Conservation (phyloP, 2,329 filamentous ascomycete species). For the Fusarium multiceps region DNA sequence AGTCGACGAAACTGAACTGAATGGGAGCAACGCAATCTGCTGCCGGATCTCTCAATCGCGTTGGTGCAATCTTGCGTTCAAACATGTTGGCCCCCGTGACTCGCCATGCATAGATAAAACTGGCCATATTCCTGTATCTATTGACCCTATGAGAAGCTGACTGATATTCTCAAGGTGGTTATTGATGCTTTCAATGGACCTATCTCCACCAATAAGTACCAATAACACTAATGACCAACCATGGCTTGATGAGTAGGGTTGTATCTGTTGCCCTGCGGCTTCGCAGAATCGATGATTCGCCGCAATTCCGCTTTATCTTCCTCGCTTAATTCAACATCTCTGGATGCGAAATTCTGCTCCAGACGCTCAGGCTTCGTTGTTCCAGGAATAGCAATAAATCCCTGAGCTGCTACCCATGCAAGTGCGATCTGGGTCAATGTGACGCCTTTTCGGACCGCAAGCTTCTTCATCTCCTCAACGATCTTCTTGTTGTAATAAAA, state of each 20-base stretch:
- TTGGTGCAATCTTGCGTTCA: too few relatives aligned
- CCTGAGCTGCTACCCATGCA: conserved; percentile 6
- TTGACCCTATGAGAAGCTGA: too few relatives aligned
- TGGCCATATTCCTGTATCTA: too few relatives aligned
- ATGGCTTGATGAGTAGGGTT: not conserved
- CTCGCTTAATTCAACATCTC: not conserved
- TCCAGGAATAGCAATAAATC: conserved; percentile 13
- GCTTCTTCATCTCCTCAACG: conserved; percentile 5
- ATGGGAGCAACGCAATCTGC: too few relatives aligned
- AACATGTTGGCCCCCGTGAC: too few relatives aligned
- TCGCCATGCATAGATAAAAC: too few relatives aligned
- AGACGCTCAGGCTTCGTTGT: conserved; percentile 2
- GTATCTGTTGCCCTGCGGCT: conserved; percentile 1
- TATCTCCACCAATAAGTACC: too few relatives aligned
- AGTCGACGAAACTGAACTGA: too few relatives aligned
- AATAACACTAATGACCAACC: conserved; percentile 3
- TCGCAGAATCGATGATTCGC: not conserved
- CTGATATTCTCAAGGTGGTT: too few relatives aligned
- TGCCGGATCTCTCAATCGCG: too few relatives aligned
- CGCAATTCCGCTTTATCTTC: conserved; percentile 1
- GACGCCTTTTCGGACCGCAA: not conserved
- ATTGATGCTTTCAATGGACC: too few relatives aligned
- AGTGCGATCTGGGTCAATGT: conserved; percentile 2
- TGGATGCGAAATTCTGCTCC: conserved; percentile 6
- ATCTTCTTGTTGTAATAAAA: conserved; percentile 10